Base-by-base conservation (phyloP, 345 rosid species). In the Heritiera littoralis region DNA sequence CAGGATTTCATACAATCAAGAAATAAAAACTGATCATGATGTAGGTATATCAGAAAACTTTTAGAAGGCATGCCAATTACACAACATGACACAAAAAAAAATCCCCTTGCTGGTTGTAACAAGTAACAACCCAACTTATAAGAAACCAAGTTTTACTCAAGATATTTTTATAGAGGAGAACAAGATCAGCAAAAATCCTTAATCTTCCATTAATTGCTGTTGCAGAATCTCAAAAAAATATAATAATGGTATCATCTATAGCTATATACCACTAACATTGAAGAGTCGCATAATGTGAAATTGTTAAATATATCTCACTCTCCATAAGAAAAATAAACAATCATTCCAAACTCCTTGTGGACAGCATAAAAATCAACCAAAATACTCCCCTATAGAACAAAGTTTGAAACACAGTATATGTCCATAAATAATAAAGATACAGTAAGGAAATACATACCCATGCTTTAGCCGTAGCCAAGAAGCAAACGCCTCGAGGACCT, bases 401-500 rank as follows among this genome's bases (percentile, higher is more conserved):
- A 48, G 0, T 49, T 23, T 14, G 41, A 13, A 71, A 30, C 58
- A 28, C 7, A 54, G 5, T 35, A 54, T 54, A 48, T 35, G 7
- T 6, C 12, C 48, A 64, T 40, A 51, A 65, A 40, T 77, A 77
- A 77, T 32, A 64, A 46, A 38, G 46, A 30, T 35, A 23, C 28
- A 51, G 9, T 1, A 78, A 74, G 63, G 77, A 84, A 43, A 75
- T 76, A 56, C 89, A 72, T 90, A 96, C 99, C 93, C 89, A 80
- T 90, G 98, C 86, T 87, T 89, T 54, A 96, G 89, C 75, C 95
- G 97, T 80, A 94, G 95, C 99, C 98, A 96, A 78, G 98, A 92
- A 66, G 94, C 97, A 91, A 94, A 94, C 70, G 99, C 98, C 89
- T 96, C 98, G 28, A 94, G 98, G 89, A 94, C 99, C 99, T 96